Conservation (phyloP, 176 grass and related monocot species). For the Aegilops umbellulata region DNA sequence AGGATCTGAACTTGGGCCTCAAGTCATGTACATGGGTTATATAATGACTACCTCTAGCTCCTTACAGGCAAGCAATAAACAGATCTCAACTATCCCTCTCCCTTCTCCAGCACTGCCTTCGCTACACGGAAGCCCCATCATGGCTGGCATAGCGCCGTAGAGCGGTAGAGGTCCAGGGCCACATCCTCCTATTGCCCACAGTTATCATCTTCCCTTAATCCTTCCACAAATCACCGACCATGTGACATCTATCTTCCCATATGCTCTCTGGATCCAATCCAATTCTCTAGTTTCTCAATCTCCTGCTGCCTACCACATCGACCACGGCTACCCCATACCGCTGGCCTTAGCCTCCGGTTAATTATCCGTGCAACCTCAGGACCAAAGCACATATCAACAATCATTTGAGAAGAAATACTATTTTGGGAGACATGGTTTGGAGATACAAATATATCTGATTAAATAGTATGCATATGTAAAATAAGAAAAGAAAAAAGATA, state of each 20-base stretch:
- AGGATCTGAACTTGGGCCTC: background rate
- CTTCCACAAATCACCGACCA: background rate
- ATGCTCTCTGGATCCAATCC: no score
- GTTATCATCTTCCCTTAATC: background rate
- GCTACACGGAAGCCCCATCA: background rate
- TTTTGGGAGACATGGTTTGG: constrained; percentile 3
- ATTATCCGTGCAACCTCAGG: background rate
- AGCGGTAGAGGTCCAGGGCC: background rate
- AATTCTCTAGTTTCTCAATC: no score
- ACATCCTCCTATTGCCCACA: background rate
- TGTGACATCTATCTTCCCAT: background rate
- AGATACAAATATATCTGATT: background rate
- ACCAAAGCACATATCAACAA: background rate
- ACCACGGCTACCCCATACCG: background rate
- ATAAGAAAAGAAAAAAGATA: background rate
- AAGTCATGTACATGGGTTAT: background rate
- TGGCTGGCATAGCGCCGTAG: background rate
- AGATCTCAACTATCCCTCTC: background rate
- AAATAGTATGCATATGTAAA: background rate
- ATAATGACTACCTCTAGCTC: background rate
- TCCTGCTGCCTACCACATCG: no score
- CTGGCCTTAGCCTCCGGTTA: background rate
- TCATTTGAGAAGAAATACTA: constrained; percentile 10
- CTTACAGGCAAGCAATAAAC: background rate
- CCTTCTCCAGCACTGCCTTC: background rate